phyloP scores from a whole-genome alignment of 2,329 filamentous ascomycete genomes.

The Aotearoamyces nothofagi region DNA sequence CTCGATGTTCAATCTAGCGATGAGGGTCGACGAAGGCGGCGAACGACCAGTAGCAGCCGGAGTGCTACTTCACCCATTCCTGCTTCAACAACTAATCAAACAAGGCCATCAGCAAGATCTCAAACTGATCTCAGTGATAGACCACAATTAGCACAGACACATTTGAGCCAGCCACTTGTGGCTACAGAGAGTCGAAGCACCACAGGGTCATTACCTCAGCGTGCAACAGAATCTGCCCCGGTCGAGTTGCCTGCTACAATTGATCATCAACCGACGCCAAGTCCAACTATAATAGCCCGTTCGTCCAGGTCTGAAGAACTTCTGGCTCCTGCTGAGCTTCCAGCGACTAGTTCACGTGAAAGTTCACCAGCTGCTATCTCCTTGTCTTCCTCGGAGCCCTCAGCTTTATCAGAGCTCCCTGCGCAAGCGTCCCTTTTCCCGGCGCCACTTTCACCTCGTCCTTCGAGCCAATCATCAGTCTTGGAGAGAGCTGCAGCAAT shows the following conservation, averaged over 20 bases:
- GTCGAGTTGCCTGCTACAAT: too few relatives aligned
- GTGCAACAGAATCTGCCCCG: too few relatives aligned
- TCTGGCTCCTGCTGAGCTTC: slow-evolving; percentile 3
- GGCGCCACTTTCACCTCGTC: slow-evolving; percentile 15
- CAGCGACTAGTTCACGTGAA: slow-evolving; percentile 7
- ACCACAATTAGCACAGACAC: not conserved
- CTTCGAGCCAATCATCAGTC: slow-evolving; percentile 2
- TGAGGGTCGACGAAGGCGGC: slow-evolving; percentile 29
- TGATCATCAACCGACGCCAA: too few relatives aligned
- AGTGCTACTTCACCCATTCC: slow-evolving; percentile 34
- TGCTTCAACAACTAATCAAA: slow-evolving; percentile 22
- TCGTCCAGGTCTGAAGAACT: not conserved
- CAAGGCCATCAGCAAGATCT: slow-evolving; percentile 40
- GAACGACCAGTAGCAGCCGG: slow-evolving; percentile 38
- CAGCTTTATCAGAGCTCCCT: slow-evolving; percentile 5
- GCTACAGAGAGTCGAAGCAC: slow-evolving; percentile 12
- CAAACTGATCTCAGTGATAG: slow-evolving; percentile 44
- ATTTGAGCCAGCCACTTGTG: slow-evolving; percentile 11
- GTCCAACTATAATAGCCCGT: too few relatives aligned
- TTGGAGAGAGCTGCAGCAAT: slow-evolving; percentile 16
- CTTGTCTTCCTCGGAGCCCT: slow-evolving; percentile 9
- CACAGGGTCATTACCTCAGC: slow-evolving; percentile 5
- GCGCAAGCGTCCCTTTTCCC: slow-evolving; percentile 14
- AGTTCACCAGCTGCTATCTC: slow-evolving; percentile 10
- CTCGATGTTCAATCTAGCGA: slow-evolving; percentile 33